Conservation (phyloP, 352 stramenopile genomes). For the Blastocystis hominis region DNA sequence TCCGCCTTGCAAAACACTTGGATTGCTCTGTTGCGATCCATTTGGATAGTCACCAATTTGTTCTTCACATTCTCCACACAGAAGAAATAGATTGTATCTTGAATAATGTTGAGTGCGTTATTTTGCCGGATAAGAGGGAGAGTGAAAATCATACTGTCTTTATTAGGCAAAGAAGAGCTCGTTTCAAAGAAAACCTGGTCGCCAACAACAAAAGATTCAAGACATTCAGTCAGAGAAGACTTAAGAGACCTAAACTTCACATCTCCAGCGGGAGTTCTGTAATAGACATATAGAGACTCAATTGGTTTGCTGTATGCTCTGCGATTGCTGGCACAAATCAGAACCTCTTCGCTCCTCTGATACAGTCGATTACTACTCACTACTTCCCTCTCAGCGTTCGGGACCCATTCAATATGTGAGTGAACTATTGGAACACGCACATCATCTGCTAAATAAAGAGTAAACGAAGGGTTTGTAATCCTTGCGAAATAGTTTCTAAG, state of each 20-base stretch:
- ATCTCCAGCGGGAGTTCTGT: neutral
- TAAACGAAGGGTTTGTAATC: too few species aligned
- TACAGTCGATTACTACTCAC: too few species aligned
- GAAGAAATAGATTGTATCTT: neutral
- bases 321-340: too few species aligned
- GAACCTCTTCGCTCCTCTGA: too few species aligned
- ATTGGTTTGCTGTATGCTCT: too few species aligned
- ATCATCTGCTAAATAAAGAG: too few species aligned
- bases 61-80: neutral
- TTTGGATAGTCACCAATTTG: neutral
- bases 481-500: too few species aligned
- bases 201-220: neutral
- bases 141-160: neutral
- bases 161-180: neutral
- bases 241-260: neutral
- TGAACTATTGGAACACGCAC: too few species aligned
- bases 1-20: neutral
- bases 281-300: neutral
- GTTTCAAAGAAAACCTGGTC: neutral
- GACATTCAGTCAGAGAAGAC: neutral
- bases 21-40: neutral
- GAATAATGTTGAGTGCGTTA: neutral
- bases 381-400: too few species aligned
- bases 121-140: neutral
- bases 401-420: too few species aligned